A percentile compares a stretch with the other conserved stretches of the same genome.
These are phyloP conservation scores for Apiospora phragmitis DNA, from an alignment of 2,329 filamentous ascomycete species.

Conservation along the genomic window DNA sequence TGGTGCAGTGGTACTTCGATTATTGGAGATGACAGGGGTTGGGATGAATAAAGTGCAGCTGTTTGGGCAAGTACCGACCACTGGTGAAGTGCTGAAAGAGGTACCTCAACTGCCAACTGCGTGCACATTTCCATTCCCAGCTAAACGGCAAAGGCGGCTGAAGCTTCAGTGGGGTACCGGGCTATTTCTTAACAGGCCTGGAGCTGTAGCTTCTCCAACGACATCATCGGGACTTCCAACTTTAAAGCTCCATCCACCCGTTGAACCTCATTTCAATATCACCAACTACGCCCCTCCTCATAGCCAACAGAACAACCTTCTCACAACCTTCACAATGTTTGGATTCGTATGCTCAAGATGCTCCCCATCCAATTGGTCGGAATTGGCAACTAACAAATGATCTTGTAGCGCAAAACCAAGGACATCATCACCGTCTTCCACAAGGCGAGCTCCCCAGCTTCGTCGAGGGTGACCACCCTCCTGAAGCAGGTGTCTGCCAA, in stretches of 20 bases:
- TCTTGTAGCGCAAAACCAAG: constrained; percentile 68
- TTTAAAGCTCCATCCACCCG: neutral
- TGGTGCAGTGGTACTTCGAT: neutral
- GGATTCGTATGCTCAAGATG: constrained; percentile 41
- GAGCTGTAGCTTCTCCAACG: neutral
- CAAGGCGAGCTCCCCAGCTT: constrained; percentile 72
- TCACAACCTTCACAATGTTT: constrained; percentile 40
- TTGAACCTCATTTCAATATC: neutral
- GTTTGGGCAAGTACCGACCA: neutral
- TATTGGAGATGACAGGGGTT: neutral
- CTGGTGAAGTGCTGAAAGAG: neutral
- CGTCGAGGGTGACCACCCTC: constrained; percentile 70
- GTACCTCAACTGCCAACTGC: neutral
- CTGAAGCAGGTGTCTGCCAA: constrained; percentile 79
- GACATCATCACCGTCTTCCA: constrained; percentile 98
- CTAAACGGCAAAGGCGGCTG: neutral
- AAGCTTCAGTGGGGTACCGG: constrained; percentile 1
- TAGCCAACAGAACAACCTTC: neutral
- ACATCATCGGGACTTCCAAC: neutral
- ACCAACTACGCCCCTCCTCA: neutral
- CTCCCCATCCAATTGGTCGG: neutral
- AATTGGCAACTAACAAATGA: neutral
- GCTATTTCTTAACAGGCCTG: neutral
- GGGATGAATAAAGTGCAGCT: neutral
- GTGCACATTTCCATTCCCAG: too few relatives aligned